A percentile compares a stretch with the other conserved stretches of the same genome.
Evolutionary conservation across 2,329 filamentous ascomycete genomes (phyloP).

Genomic region (Colletotrichum liriopes): DNA sequence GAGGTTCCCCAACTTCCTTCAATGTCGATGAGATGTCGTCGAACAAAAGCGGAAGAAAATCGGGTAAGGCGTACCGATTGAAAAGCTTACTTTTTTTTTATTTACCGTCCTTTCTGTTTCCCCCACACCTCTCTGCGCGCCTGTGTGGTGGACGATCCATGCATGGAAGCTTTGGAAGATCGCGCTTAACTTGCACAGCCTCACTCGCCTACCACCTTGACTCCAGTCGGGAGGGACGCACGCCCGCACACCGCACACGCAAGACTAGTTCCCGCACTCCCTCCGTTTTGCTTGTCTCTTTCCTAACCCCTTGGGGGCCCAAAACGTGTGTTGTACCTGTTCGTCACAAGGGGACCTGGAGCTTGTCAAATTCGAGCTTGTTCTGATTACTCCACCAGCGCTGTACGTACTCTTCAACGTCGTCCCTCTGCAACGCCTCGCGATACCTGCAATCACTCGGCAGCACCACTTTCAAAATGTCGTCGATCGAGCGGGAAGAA

Average conservation of each 20-base stretch:
- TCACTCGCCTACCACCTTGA: conserved; percentile 44
- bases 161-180: conserved; percentile 42
- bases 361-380: conserved; percentile 37
- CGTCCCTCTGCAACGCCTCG: conserved; percentile 7
- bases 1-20: background rate
- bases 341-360: conserved; percentile 41
- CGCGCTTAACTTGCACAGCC: conserved; percentile 43
- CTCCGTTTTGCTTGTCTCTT: conserved; percentile 16
- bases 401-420: conserved; percentile 30
- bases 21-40: conserved; percentile 35
- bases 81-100: conserved; percentile 35
- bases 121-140: conserved; percentile 34
- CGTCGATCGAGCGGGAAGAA: conserved; percentile 71
- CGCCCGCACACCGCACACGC: conserved; percentile 18
- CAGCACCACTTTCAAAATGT: conserved; percentile 17
- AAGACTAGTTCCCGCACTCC: conserved; percentile 20
- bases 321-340: conserved; percentile 40
- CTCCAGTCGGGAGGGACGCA: conserved; percentile 36
- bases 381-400: conserved; percentile 31
- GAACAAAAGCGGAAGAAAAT: conserved; percentile 17
- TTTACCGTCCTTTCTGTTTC: conserved; percentile 18
- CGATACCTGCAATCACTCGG: background rate
- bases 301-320: conserved; percentile 10
- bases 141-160: conserved; percentile 42
- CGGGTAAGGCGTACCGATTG: conserved; percentile 35